Percentiles rank a stretch among this genome's conserved stretches.
phyloP scores from a whole-genome alignment of 148 eudicot species.

The Mesembryanthemum crystallinum region DNA sequence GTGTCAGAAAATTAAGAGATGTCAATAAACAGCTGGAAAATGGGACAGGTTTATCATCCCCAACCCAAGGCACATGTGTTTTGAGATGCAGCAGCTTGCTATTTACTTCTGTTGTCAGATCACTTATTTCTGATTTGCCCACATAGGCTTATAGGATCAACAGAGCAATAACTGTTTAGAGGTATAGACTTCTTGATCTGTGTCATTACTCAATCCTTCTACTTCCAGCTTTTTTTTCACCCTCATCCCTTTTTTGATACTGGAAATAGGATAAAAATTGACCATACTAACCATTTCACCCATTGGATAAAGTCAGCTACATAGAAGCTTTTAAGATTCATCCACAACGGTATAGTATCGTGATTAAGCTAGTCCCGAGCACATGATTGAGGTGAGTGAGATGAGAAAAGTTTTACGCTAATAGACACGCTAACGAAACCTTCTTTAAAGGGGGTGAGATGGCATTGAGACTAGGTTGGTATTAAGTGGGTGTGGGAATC shows the following conservation, averaged over 20 bases:
- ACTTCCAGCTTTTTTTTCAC: not conserved
- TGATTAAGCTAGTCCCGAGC: too few relatives aligned
- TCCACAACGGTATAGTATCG: too few relatives aligned
- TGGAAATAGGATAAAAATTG: not conserved
- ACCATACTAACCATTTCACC: not conserved
- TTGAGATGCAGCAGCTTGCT: slow-evolving; percentile 26
- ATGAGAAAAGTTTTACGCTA: too few relatives aligned
- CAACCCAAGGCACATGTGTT: slow-evolving; percentile 35
- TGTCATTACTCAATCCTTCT: slow-evolving; percentile 6
- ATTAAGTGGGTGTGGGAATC: too few relatives aligned
- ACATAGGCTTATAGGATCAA: slow-evolving; percentile 28
- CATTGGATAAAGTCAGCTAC: not conserved
- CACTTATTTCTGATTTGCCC: slow-evolving; percentile 18
- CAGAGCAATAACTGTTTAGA: slow-evolving; percentile 23
- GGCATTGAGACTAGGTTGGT: too few relatives aligned
- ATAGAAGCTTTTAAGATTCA: too few relatives aligned
- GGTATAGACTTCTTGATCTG: slow-evolving; percentile 18
- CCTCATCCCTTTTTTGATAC: not conserved
- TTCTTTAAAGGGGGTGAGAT: too few relatives aligned
- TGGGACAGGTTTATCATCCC: slow-evolving; percentile 27
- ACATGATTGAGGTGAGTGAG: too few relatives aligned
- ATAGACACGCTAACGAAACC: too few relatives aligned
- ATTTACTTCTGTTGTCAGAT: slow-evolving; percentile 27
- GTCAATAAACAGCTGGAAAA: slow-evolving; percentile 30
- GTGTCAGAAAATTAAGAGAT: slow-evolving; percentile 30